Evolutionary conservation across 108 stramenopile species (phyloP).

Genomic region (Poteriospumella lacustris): DNA sequence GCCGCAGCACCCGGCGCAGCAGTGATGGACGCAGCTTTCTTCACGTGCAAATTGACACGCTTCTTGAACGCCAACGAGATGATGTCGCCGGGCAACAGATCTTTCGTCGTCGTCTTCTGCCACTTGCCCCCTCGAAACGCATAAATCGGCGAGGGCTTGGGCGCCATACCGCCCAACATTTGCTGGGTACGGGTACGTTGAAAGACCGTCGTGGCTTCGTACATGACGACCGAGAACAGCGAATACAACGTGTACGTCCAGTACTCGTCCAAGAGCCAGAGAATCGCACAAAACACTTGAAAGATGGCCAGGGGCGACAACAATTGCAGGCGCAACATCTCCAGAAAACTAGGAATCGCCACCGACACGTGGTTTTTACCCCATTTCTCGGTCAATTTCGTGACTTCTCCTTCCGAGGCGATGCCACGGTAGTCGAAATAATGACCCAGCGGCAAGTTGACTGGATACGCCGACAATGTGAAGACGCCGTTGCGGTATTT

Average conservation of each 20-base stretch:
- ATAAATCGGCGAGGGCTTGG: conserved; percentile 52
- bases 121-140: conserved; percentile 69
- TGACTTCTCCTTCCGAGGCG: background rate
- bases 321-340: conserved; percentile 79
- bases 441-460: background rate
- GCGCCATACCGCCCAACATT: conserved; percentile 47
- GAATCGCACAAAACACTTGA: conserved; percentile 48
- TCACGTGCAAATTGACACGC: background rate
- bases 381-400: background rate
- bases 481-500: conserved; percentile 1
- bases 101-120: conserved; percentile 52
- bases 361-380: conserved; percentile 42
- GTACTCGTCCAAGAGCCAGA: conserved; percentile 93
- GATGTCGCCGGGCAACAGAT: conserved; percentile 88
- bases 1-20: background rate
- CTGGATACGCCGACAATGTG: background rate
- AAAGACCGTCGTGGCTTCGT: conserved; percentile 82
- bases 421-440: background rate
- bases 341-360: conserved; percentile 87
- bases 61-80: conserved; percentile 58
- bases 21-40: too few species aligned
- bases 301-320: conserved; percentile 33
- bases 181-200: conserved; percentile 43
- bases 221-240: conserved; percentile 81
- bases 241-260: conserved; percentile 85